phyloP scores from a whole-genome alignment of 2,329 filamentous ascomycete genomes.

The Calycina marina region DNA sequence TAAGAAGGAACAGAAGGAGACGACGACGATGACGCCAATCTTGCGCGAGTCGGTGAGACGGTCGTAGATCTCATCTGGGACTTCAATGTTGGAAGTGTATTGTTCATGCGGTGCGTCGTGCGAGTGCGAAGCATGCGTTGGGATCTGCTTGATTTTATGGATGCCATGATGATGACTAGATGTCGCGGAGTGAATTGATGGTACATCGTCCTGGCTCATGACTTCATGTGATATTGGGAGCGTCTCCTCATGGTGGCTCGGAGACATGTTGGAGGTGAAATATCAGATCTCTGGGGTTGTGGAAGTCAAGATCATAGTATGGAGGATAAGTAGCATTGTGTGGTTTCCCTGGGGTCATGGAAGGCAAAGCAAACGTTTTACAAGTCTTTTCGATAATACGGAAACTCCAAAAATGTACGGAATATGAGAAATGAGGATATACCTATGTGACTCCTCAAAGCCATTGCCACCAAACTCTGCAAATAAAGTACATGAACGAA shows the following conservation, averaged over 20 bases:
- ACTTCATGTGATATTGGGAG: constrained; percentile 3
- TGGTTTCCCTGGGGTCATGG: constrained; percentile 5
- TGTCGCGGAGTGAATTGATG: constrained; percentile 12
- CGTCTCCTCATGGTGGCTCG: constrained; percentile 11
- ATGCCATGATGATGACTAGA: neutral
- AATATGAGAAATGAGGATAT: too few species aligned
- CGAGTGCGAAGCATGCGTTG: constrained; percentile 16
- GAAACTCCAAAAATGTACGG: too few species aligned
- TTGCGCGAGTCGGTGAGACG: constrained; percentile 48
- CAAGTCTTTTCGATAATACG: too few species aligned
- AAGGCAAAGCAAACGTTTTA: too few species aligned
- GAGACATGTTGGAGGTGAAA: constrained; percentile 12
- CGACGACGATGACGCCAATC: constrained; percentile 47
- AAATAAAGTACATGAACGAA: too few species aligned
- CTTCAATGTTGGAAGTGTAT: constrained; percentile 15
- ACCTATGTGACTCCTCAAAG: too few species aligned
- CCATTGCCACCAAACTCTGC: too few species aligned
- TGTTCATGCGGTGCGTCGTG: constrained; percentile 20
- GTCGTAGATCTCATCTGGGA: constrained; percentile 44
- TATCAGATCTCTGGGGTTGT: constrained; percentile 6
- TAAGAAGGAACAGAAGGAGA: constrained; percentile 63
- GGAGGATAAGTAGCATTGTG: constrained; percentile 1
- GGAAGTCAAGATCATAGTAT: constrained; percentile 7
- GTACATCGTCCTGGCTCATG: constrained; percentile 6
- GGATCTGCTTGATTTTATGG: constrained; percentile 7